Base-by-base conservation (phyloP, 495 filamentous ascomycete species). In the Xylaria palmicola region DNA sequence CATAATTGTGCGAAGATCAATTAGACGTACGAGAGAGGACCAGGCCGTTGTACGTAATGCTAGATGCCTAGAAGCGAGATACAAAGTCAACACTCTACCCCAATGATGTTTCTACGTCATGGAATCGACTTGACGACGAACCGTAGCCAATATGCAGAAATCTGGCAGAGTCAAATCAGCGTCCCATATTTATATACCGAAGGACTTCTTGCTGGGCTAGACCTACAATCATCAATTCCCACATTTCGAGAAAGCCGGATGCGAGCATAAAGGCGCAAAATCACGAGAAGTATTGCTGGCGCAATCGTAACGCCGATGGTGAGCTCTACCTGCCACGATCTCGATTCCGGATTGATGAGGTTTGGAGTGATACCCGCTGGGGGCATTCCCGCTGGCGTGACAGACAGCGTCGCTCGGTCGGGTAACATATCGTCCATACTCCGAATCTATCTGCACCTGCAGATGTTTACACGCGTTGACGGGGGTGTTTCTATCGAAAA, bases 141-240 rank as follows among this genome's bases (percentile, higher is more conserved):
- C 63, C 40, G 63, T 59, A 36, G 59, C 63, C 20, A 43, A 30
- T 45, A 62, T 57, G 48, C 63, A 65, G n/a, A 62, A 30, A 50
- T 60, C 63, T 62, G n/a, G 29, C 43, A 32, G 7, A 20, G 22
- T n/a, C 6, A 15, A 54, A 24, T 54, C 27, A 54, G 51, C n/a
- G 12, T 50, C 32, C n/a, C 9, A 6, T n/a, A 34, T 50, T 17
- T 30, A 27, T 9, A 49, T 7, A 19, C n/a, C 6, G 26, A 5
- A 15, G 26, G 29, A 32, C 13, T 30, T 30, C 29, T 8, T 30
- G 48, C 12, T n/a, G 15, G 17, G 15, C 30, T 24, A 7, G 4
- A 50, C 70, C 41, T 62, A 70, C 71, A 74, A 52, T 74, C 71
- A 63, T 72, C 71, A 20, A 65, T 37, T 7, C 64, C 64, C 54